Evolutionary conservation across 192 early-diverging fungal species (phyloP).

Genomic region (Coemansia sp.): DNA sequence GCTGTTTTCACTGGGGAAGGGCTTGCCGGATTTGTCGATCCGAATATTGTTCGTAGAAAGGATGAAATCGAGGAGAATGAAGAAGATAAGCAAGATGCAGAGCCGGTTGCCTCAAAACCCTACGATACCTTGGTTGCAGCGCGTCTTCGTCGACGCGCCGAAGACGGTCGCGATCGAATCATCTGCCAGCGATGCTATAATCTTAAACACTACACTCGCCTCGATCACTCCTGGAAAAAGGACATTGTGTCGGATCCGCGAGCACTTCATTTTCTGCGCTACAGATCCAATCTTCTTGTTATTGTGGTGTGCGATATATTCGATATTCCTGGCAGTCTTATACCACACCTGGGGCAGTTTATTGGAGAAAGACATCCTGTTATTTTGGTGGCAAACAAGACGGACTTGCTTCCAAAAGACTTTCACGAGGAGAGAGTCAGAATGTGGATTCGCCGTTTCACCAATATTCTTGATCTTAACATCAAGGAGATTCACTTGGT

Average conservation of each 20-base stretch:
- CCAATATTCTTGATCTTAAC: constrained; percentile 45
- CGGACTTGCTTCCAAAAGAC: constrained; percentile 65
- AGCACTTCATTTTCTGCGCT: constrained; percentile 59
- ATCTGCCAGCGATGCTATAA: constrained; percentile 71
- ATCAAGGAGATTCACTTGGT: constrained; percentile 56
- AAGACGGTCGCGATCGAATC: constrained; percentile 46
- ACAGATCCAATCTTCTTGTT: constrained; percentile 55
- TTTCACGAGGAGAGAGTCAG: constrained; percentile 58
- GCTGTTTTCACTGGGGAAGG: constrained; percentile 36
- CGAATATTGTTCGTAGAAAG: constrained; percentile 17
- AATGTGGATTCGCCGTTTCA: constrained; percentile 56
- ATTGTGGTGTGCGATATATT: constrained; percentile 66
- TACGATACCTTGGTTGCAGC: constrained; percentile 22
- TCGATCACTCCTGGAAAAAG: constrained; percentile 53
- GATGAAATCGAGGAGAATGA: not conserved
- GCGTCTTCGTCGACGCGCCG: constrained; percentile 34
- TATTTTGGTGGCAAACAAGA: constrained; percentile 71
- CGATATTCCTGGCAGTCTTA: constrained; percentile 68
- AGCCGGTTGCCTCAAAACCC: constrained; percentile 1
- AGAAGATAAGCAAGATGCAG: not conserved
- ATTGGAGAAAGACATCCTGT: constrained; percentile 58
- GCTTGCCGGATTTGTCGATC: constrained; percentile 20
- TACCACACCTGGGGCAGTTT: constrained; percentile 52
- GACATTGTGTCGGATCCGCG: constrained; percentile 56
- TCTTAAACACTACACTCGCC: constrained; percentile 58